Evolutionary conservation across 1,284 basidiomycete genomes (phyloP).

Genomic region (Leccinum angustisporum): DNA sequence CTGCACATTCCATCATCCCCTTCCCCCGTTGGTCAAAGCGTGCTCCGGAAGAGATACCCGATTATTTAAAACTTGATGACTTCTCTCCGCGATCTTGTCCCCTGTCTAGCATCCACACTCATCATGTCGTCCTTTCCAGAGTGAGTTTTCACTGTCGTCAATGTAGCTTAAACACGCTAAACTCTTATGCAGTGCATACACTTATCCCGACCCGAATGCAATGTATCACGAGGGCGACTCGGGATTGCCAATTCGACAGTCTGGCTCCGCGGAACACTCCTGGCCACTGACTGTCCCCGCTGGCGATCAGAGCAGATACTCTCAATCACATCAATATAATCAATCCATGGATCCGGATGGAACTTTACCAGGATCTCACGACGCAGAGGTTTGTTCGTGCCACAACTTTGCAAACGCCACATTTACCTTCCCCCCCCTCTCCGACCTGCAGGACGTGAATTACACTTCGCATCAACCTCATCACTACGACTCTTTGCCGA

Average conservation of each 20-base stretch:
- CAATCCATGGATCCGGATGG: conserved; percentile 4
- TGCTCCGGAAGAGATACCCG: conserved; percentile 9
- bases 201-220: not conserved
- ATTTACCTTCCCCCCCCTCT: not conserved
- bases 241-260: conserved; percentile 1
- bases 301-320: not conserved
- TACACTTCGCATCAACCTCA: not conserved
- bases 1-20: conserved; percentile 20
- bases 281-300: conserved; percentile 6
- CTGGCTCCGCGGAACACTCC: not conserved
- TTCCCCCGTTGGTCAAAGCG: conserved; percentile 20
- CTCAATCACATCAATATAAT: conserved; percentile 1
- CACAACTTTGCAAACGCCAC: conserved; percentile 1
- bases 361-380: conserved; percentile 1
- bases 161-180: conserved; percentile 6
- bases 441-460: conserved; percentile 9
- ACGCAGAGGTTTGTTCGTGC: conserved; percentile 14
- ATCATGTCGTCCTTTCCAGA: conserved; percentile 21
- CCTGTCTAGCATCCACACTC: conserved; percentile 4
- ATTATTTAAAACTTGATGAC: conserved; percentile 25
- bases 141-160: conserved; percentile 14
- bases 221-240: conserved; percentile 8
- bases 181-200: conserved; percentile 8
- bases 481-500: not conserved
- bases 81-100: conserved; percentile 6